phyloP scores from a whole-genome alignment of 192 early-diverging fungal species.

The Haplosporangium gracile region DNA sequence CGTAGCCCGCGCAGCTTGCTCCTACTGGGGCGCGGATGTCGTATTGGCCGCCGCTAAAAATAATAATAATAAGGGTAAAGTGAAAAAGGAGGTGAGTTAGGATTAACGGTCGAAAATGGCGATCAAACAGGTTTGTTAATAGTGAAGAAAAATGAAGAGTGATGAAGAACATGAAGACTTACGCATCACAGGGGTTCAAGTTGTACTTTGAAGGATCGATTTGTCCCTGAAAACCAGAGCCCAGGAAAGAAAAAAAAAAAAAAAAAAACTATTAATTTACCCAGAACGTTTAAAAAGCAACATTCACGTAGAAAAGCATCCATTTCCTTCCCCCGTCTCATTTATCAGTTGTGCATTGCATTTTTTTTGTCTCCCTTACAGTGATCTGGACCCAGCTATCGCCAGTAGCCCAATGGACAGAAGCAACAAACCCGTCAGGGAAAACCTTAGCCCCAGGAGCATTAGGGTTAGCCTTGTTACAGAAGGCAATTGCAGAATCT shows the following conservation, averaged over 20 bases:
- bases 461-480: constrained; percentile 54
- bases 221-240: constrained; percentile 22
- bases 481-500: constrained; percentile 60
- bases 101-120: no score
- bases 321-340: no score
- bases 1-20: constrained; percentile 57
- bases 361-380: constrained; percentile 17
- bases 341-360: neutral
- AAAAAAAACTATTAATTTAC: neutral
- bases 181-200: constrained; percentile 37
- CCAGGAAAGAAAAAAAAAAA: neutral
- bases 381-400: constrained; percentile 66
- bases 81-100: no score
- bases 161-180: constrained; percentile 7
- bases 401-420: constrained; percentile 56
- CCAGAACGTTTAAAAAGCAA: neutral
- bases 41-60: neutral
- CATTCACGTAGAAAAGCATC: neutral
- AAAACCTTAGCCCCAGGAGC: constrained; percentile 59
- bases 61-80: neutral
- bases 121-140: neutral
- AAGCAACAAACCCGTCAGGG: constrained; percentile 59
- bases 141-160: neutral
- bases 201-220: constrained; percentile 45
- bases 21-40: constrained; percentile 45